Evolutionary conservation across 2,329 filamentous ascomycete genomes (phyloP).

Genomic region (Domatiomyces globalis): DNA sequence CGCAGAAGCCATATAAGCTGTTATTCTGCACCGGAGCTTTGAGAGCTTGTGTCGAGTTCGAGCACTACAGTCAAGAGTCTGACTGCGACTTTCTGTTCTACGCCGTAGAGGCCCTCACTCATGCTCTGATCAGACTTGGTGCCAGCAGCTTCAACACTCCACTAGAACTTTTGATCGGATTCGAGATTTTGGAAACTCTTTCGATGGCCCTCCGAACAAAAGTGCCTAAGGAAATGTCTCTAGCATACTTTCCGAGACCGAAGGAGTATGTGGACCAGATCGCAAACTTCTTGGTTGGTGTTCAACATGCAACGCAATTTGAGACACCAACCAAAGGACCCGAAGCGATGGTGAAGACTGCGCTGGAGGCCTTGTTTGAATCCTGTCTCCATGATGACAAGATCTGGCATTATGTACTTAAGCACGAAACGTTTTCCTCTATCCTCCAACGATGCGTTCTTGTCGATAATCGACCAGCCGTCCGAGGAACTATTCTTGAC

Average conservation of each 20-base stretch:
- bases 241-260: constrained; percentile 23
- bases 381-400: constrained; percentile 32
- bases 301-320: background rate
- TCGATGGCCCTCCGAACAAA: constrained; percentile 42
- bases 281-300: constrained; percentile 4
- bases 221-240: constrained; percentile 17
- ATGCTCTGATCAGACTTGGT: constrained; percentile 45
- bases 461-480: constrained; percentile 23
- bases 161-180: constrained; percentile 37
- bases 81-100: constrained; percentile 28
- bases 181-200: constrained; percentile 44
- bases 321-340: background rate
- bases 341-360: constrained; percentile 8
- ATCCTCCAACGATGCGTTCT: constrained; percentile 12
- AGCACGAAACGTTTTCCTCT: constrained; percentile 5
- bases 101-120: constrained; percentile 41
- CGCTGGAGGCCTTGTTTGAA: constrained; percentile 36
- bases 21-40: constrained; percentile 60
- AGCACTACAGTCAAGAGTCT: constrained; percentile 25
- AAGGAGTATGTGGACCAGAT: constrained; percentile 10
- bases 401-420: constrained; percentile 29
- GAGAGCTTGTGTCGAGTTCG: constrained; percentile 43
- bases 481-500: constrained; percentile 14
- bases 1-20: constrained; percentile 55
- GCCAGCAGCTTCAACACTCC: constrained; percentile 35